Evolutionary conservation across 257 asterid genomes (phyloP).

Genomic region (Fraxinus quadrangulata): DNA sequence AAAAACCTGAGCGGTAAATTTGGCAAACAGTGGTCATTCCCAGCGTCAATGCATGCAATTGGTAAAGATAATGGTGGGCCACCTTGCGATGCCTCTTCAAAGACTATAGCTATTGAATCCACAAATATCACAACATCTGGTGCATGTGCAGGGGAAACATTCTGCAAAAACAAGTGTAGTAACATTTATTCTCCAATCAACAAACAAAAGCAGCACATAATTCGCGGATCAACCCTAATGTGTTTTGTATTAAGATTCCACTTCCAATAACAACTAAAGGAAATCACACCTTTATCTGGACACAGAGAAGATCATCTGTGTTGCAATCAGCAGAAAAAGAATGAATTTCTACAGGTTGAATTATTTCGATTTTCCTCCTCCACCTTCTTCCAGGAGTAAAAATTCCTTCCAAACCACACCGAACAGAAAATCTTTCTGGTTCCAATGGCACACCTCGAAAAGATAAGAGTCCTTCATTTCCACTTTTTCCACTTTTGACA

Average conservation of each 20-base stretch:
- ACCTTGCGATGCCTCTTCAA: conserved; percentile 88
- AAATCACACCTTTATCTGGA: conserved; percentile 73
- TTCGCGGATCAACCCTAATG: conserved; percentile 8
- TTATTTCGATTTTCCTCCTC: conserved; percentile 90
- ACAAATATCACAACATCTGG: conserved; percentile 75
- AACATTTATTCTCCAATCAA: conserved; percentile 18
- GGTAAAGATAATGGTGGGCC: conserved; percentile 78
- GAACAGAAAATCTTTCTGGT: conserved; percentile 90
- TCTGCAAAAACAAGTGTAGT: conserved; percentile 60
- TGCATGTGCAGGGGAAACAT: conserved; percentile 72
- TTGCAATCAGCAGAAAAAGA: conserved; percentile 86
- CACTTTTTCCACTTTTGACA: conserved; percentile 55
- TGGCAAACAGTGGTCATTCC: conserved; percentile 72
- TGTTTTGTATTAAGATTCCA: conserved; percentile 7
- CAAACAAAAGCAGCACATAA: conserved; percentile 21
- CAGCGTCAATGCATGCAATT: conserved; percentile 90
- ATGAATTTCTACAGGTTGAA: conserved; percentile 85
- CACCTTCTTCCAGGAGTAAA: conserved; percentile 94
- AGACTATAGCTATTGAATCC: conserved; percentile 83
- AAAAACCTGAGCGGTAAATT: conserved; percentile 85
- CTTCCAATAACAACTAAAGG: conserved; percentile 17
- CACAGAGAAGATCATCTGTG: conserved; percentile 91
- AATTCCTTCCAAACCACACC: conserved; percentile 97
- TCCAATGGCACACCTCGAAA: conserved; percentile 93
- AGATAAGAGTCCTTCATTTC: conserved; percentile 71